Evolutionary conservation across 805 yeast species (phyloP).

Genomic region (Kregervanrija delftensis): DNA sequence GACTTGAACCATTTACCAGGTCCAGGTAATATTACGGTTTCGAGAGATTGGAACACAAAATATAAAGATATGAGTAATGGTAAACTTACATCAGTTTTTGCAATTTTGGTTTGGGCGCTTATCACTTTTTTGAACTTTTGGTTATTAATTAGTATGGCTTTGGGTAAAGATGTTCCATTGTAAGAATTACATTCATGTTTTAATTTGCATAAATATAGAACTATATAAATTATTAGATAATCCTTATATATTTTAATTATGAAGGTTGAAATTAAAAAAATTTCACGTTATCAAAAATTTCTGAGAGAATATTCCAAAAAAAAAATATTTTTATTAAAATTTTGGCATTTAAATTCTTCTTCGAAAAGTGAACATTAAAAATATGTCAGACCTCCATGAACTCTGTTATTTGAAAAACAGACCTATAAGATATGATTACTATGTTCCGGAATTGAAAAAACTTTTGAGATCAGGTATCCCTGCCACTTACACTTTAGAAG

Average conservation of each 20-base stretch:
- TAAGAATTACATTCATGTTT: slow-evolving; percentile 3
- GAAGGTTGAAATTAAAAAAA: too few species aligned
- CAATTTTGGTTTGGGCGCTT: slow-evolving; percentile 60
- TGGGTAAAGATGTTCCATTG: slow-evolving; percentile 27
- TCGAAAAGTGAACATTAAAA: too few species aligned
- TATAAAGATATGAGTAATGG: slow-evolving; percentile 69
- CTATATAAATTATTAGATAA: too few species aligned
- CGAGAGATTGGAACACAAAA: slow-evolving; percentile 5
- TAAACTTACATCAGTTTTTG: slow-evolving; percentile 41
- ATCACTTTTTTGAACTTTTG: slow-evolving; percentile 69
- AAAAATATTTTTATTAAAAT: too few species aligned
- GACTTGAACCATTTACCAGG: neutral
- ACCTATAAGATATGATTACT: slow-evolving; percentile 41
- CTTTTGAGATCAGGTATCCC: slow-evolving; percentile 64
- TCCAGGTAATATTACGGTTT: slow-evolving; percentile 1
- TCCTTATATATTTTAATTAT: too few species aligned
- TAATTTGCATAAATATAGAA: too few species aligned
- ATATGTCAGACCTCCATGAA: slow-evolving; percentile 70
- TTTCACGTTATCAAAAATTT: too few species aligned
- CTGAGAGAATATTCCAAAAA: too few species aligned
- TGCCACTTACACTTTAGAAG: slow-evolving; percentile 76
- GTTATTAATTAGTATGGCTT: slow-evolving; percentile 39
- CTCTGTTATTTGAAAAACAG: slow-evolving; percentile 43
- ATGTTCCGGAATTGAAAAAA: slow-evolving; percentile 37
- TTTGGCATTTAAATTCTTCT: too few species aligned